Conservation (phyloP, 1,284 basidiomycete species). For the Caloboletus inedulis region DNA sequence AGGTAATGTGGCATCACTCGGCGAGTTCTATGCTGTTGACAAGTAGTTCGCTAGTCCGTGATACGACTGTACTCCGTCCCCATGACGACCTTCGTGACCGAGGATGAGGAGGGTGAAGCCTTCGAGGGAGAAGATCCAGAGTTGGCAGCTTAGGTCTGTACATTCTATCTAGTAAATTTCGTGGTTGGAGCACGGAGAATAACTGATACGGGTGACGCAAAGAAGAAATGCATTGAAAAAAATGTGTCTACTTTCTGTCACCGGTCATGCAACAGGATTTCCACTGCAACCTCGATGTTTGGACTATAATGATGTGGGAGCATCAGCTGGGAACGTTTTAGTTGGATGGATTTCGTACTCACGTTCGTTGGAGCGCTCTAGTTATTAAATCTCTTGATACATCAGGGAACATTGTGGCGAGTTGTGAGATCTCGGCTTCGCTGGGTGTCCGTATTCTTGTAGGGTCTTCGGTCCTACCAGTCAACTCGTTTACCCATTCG, state of each 20-base stretch:
- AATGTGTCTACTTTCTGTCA: conserved; percentile 10
- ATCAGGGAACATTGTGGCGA: conserved; percentile 83
- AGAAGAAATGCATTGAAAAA: not conserved
- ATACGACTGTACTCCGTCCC: conserved; percentile 94
- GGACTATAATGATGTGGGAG: conserved; percentile 42
- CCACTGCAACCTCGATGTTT: conserved; percentile 77
- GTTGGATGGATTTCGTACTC: conserved; percentile 27
- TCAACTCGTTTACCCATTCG: conserved; percentile 80
- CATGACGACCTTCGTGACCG: conserved; percentile 74
- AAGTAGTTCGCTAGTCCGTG: conserved; percentile 62
- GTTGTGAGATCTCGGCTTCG: conserved; percentile 70
- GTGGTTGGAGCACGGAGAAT: not conserved
- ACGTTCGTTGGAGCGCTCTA: conserved; percentile 79
- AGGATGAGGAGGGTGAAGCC: conserved; percentile 53
- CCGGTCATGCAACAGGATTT: conserved; percentile 60
- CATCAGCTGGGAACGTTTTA: conserved; percentile 6
- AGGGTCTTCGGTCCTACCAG: conserved; percentile 55
- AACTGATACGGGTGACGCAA: conserved; percentile 2
- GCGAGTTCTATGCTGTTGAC: conserved; percentile 5
- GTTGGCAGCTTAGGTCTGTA: conserved; percentile 22
- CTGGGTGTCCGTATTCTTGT: conserved; percentile 65
- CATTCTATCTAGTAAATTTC: conserved; percentile 1
- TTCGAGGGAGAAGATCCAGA: conserved; percentile 54
- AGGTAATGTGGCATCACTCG: conserved; percentile 46
- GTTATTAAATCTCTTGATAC: conserved; percentile 73